Conservation (phyloP, 257 asterid species). For the Nicotiana knightiana region DNA sequence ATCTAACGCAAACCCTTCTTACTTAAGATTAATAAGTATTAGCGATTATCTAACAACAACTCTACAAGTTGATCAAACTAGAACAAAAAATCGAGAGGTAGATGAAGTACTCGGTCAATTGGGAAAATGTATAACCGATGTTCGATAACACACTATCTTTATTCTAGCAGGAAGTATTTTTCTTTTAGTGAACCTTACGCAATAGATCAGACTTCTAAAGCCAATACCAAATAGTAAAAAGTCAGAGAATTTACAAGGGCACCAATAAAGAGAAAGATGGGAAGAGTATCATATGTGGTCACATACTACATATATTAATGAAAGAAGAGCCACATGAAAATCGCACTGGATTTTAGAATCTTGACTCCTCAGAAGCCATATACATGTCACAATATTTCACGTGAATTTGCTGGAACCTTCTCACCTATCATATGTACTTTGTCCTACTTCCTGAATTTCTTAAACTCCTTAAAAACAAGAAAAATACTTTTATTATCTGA, state of each 20-base stretch:
- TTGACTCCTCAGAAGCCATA: not conserved
- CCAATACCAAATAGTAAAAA: no score
- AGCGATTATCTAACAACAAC: not conserved
- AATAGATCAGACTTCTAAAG: no score
- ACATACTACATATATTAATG: not conserved
- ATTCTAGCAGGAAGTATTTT: no score
- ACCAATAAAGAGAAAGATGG: not conserved
- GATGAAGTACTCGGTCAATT: no score
- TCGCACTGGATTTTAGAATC: not conserved
- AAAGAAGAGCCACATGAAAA: not conserved
- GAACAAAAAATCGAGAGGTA: not conserved
- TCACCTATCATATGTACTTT: not conserved
- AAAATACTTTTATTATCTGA: not conserved
- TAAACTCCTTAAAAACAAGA: not conserved
- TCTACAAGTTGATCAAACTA: not conserved
- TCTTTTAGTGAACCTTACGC: no score
- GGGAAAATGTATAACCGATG: no score
- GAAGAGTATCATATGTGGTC: not conserved
- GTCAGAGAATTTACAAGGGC: not conserved
- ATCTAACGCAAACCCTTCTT: not conserved
- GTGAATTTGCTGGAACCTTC: conserved; percentile 4
- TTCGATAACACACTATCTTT: no score
- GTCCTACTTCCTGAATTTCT: not conserved
- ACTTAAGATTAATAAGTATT: not conserved
- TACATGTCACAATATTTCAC: not conserved